phyloP scores from a whole-genome alignment of 2,329 filamentous ascomycete genomes.

The Clonostachys chloroleuca region DNA sequence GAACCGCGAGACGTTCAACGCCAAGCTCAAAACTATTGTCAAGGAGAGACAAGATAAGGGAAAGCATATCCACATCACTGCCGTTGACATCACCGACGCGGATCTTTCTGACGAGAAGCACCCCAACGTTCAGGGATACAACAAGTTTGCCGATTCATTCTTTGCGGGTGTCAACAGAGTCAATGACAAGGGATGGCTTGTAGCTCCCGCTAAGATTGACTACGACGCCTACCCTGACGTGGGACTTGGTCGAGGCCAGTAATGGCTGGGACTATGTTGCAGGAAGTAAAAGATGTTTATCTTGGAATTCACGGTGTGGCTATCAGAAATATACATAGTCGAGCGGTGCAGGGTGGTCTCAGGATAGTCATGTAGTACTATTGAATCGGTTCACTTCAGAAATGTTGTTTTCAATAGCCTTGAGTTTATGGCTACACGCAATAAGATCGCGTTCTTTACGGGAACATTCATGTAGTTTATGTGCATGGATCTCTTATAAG shows the following conservation, averaged over 20 bases:
- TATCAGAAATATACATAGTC: too few relatives aligned
- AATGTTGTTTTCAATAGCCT: too few relatives aligned
- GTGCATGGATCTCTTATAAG: too few relatives aligned
- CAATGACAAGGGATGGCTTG: slow-evolving; percentile 6
- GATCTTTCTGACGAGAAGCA: slow-evolving; percentile 2
- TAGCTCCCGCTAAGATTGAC: slow-evolving; percentile 4
- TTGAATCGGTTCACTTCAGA: too few relatives aligned
- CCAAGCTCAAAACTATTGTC: slow-evolving; percentile 17
- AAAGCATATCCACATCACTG: slow-evolving; percentile 6
- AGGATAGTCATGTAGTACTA: too few relatives aligned
- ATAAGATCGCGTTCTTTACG: too few relatives aligned
- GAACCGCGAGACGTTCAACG: slow-evolving; percentile 21
- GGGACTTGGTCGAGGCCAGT: slow-evolving; percentile 3
- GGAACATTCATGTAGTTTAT: too few relatives aligned
- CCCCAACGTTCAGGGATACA: slow-evolving; percentile 17
- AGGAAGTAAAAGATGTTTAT: too few relatives aligned
- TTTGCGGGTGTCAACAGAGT: slow-evolving; percentile 17
- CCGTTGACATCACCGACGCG: slow-evolving; percentile 3
- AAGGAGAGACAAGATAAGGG: slow-evolving; percentile 3
- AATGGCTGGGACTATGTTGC: too few relatives aligned
- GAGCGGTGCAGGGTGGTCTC: too few relatives aligned
- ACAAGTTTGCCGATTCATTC: slow-evolving; percentile 31
- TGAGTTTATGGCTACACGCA: too few relatives aligned
- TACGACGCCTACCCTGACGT: slow-evolving; percentile 1
- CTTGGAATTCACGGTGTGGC: too few relatives aligned